Percentiles rank a stretch among this genome's conserved stretches.
These are phyloP conservation scores for Elsinoe australis DNA, from an alignment of 2,329 filamentous ascomycete species.

Conservation along the genomic window DNA sequence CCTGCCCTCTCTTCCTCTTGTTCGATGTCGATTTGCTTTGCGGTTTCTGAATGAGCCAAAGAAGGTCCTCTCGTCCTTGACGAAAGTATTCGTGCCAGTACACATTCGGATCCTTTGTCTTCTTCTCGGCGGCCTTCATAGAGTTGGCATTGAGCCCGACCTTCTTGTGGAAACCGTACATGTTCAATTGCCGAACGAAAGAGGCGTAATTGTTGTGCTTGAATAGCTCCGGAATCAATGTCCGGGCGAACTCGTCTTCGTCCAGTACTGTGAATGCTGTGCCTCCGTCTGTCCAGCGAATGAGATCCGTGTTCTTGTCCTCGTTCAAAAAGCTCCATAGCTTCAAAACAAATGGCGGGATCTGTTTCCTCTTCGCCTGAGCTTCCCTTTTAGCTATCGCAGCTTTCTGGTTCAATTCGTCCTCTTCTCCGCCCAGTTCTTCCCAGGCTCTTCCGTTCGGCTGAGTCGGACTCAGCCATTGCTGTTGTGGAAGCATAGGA, in stretches of 20 bases:
- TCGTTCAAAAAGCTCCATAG: conserved; percentile 84
- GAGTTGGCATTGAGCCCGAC: conserved; percentile 85
- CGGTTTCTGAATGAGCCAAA: conserved; percentile 95
- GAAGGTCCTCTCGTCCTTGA: conserved; percentile 79
- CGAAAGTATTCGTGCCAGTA: conserved; percentile 97
- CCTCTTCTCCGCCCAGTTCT: conserved; percentile 60
- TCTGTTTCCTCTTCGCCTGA: conserved; percentile 84
- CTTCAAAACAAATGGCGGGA: conserved; percentile 96
- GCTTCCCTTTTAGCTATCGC: conserved; percentile 78
- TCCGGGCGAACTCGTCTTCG: conserved; percentile 79
- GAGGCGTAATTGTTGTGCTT: conserved; percentile 75
- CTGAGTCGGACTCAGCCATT: conserved; percentile 38
- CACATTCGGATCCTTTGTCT: conserved; percentile 89
- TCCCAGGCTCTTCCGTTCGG: conserved; percentile 35
- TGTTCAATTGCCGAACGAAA: conserved; percentile 62
- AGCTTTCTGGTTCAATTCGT: conserved; percentile 71
- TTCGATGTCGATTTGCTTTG: conserved; percentile 55
- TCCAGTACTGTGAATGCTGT: conserved; percentile 95
- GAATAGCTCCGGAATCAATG: conserved; percentile 65
- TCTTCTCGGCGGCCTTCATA: conserved; percentile 92
- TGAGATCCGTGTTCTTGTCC: conserved; percentile 85
- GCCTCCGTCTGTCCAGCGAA: conserved; percentile 93
- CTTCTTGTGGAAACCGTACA: conserved; percentile 51
- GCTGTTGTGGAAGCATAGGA: conserved; percentile 26
- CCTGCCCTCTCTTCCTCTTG: conserved; percentile 38